Evolutionary conservation across 1,139 yeast species (phyloP).

Genomic region (Sugiyamaella grinbergsii): DNA sequence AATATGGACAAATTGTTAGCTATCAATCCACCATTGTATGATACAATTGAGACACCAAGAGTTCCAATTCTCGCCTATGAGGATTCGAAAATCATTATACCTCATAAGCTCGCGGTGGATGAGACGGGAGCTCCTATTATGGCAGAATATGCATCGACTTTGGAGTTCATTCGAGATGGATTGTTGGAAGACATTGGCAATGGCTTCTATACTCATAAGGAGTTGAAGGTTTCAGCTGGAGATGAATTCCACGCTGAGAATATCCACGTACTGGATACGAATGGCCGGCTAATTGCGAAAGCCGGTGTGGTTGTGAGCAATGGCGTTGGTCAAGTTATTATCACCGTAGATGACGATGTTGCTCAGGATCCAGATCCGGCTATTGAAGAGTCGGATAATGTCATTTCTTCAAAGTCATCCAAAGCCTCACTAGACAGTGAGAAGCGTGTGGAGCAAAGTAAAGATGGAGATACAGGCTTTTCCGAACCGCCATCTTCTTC

Average conservation of each 20-base stretch:
- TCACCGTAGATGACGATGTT: constrained; percentile 20
- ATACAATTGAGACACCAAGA: not conserved
- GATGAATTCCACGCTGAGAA: constrained; percentile 28
- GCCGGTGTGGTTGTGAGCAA: constrained; percentile 25
- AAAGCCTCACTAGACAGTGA: not conserved
- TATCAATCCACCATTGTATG: constrained; percentile 8
- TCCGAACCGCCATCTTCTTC: not conserved
- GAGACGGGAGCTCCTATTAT: constrained; percentile 6
- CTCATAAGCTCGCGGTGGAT: constrained; percentile 12
- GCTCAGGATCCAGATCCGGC: constrained; percentile 3
- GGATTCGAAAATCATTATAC: constrained; percentile 11
- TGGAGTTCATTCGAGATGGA: constrained; percentile 20
- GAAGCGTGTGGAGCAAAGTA: not conserved
- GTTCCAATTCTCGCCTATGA: constrained; percentile 3
- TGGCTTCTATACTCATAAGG: constrained; percentile 25
- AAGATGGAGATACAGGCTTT: not conserved
- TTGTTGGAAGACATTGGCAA: constrained; percentile 22
- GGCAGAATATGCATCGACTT: constrained; percentile 9
- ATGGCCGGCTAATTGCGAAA: constrained; percentile 26
- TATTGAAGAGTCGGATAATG: not conserved
- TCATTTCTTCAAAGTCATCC: not conserved
- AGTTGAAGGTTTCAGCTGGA: constrained; percentile 25
- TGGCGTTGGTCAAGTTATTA: constrained; percentile 27
- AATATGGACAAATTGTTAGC: constrained; percentile 10
- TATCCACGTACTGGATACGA: constrained; percentile 28